Evolutionary conservation across 202 grass and related monocot species (phyloP).

Genomic region (Panicum hallii): DNA sequence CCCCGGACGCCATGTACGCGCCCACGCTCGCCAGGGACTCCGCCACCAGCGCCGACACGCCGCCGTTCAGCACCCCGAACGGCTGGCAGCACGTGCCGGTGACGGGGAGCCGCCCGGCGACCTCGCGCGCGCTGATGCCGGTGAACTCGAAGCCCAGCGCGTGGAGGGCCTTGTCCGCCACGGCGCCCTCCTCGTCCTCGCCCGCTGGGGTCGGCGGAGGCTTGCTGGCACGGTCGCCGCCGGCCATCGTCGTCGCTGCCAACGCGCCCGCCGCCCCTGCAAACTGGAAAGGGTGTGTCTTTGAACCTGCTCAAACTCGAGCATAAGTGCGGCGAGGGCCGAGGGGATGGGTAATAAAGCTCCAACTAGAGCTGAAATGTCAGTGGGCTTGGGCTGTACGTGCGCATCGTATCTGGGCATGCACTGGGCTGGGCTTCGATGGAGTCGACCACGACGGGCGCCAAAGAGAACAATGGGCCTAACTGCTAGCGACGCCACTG

Average conservation of each 20-base stretch:
- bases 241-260: not conserved
- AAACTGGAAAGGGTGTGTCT: no score
- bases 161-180: slow-evolving; percentile 64
- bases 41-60: slow-evolving; percentile 73
- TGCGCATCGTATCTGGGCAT: not conserved
- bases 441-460: no score
- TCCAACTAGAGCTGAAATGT: no score
- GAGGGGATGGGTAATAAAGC: no score
- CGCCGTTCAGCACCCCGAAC: slow-evolving; percentile 69
- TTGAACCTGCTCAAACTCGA: no score
- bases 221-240: not conserved
- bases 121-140: slow-evolving; percentile 55
- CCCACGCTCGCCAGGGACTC: slow-evolving; percentile 73
- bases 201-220: not conserved
- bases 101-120: slow-evolving; percentile 72
- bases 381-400: not conserved
- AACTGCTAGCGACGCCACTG: no score
- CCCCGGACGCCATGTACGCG: slow-evolving; percentile 62
- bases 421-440: not conserved
- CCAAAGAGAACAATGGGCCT: no score
- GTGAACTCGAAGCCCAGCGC: slow-evolving; percentile 71
- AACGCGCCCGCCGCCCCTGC: no score
- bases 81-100: slow-evolving; percentile 80
- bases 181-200: not conserved
- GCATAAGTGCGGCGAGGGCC: no score